phyloP scores from a whole-genome alignment of 1,284 basidiomycete genomes.

The Mycena citricolor region DNA sequence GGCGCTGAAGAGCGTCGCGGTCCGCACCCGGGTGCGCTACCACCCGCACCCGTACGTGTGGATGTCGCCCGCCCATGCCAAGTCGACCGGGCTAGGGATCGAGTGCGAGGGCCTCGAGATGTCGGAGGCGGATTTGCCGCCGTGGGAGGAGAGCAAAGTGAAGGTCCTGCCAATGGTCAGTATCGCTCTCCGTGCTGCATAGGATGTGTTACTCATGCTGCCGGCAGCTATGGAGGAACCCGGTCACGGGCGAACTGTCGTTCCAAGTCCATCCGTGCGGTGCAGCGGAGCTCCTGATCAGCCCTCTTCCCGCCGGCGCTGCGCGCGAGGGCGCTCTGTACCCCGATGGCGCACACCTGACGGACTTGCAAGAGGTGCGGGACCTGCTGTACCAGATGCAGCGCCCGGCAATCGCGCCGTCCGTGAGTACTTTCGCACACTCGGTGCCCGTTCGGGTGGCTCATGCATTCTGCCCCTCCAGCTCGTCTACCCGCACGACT shows the following conservation, averaged over 20 bases:
- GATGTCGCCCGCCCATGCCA: conserved; percentile 77
- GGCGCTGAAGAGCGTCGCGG: conserved; percentile 79
- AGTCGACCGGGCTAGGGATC: conserved; percentile 77
- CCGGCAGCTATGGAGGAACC: conserved; percentile 80
- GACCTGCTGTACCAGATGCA: conserved; percentile 77
- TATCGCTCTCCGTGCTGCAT: conserved; percentile 7
- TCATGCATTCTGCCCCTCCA: conserved; percentile 22
- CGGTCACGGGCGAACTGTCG: conserved; percentile 71
- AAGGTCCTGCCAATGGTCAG: conserved; percentile 63
- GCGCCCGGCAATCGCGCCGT: conserved; percentile 75
- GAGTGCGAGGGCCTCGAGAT: conserved; percentile 75
- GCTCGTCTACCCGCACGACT: conserved; percentile 69
- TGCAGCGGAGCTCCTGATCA: conserved; percentile 54
- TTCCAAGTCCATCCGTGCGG: conserved; percentile 79
- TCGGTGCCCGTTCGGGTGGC: not conserved
- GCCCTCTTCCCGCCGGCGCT: conserved; percentile 57
- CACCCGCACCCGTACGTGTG: conserved; percentile 81
- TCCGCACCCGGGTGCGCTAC: conserved; percentile 64
- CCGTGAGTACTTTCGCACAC: conserved; percentile 34
- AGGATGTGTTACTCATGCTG: not conserved
- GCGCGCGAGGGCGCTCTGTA: conserved; percentile 58
- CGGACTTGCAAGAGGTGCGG: conserved; percentile 69
- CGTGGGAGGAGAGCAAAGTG: conserved; percentile 70
- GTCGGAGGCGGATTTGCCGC: conserved; percentile 61
- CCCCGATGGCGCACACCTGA: conserved; percentile 74